These are phyloP conservation scores for Anisodus tanguticus DNA, from an alignment of 257 asterid genomes.

Conservation along the genomic window DNA sequence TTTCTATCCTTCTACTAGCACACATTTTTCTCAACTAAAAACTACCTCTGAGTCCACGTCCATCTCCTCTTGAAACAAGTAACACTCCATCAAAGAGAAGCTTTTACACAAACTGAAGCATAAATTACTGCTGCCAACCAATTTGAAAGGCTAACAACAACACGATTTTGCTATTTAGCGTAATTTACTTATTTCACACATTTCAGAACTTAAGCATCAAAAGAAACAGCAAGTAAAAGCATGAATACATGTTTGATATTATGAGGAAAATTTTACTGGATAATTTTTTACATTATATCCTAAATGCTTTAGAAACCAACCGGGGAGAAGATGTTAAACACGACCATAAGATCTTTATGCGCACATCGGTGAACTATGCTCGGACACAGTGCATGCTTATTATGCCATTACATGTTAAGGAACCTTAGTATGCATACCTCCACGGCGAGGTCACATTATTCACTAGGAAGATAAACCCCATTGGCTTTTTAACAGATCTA, in stretches of 20 bases:
- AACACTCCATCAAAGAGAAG: neutral
- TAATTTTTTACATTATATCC: neutral
- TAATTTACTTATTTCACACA: constrained; percentile 14
- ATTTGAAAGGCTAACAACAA: constrained; percentile 17
- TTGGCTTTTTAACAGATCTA: neutral
- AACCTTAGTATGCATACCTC: constrained; percentile 3
- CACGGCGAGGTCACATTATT: neutral
- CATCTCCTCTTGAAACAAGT: constrained; percentile 2
- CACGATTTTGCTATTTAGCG: constrained; percentile 9
- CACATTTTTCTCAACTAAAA: constrained; percentile 2
- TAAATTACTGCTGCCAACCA: neutral
- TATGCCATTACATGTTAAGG: constrained; percentile 7
- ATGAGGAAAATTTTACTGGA: constrained; percentile 7
- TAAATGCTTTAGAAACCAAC: neutral
- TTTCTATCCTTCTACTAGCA: neutral
- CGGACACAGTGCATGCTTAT: neutral
- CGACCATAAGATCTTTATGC: neutral
- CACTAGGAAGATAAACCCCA: neutral
- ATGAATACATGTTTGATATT: neutral
- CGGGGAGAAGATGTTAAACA: constrained; percentile 1
- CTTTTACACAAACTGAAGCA: constrained; percentile 6
- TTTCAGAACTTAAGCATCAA: neutral
- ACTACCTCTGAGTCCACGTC: constrained; percentile 14
- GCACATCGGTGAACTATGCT: neutral
- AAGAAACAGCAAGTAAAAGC: neutral